Base-by-base conservation (phyloP, 371 early-diverging fungal species). In the Mortierella sp. region DNA sequence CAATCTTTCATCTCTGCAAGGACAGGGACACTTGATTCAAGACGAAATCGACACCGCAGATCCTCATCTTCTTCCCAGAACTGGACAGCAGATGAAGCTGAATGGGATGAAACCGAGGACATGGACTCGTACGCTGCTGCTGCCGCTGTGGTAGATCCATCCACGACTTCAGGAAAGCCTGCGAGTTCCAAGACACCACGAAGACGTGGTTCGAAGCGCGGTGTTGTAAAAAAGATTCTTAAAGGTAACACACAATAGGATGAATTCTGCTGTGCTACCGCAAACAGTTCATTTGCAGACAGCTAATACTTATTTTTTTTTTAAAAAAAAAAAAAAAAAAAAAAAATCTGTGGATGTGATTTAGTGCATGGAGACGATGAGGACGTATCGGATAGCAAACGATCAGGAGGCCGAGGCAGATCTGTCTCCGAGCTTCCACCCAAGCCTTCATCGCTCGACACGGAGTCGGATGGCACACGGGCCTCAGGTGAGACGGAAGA, bases 1-100 rank as follows among this genome's bases (percentile, higher is more conserved):
- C 66, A 79, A 18, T 79, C 80, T 4, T 79, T 79, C 55, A 70
- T 66, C 23, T 79, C 80, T 7, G 70, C 70, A 19, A 57, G 73
- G 25, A 43, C 64, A 29, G 37, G 37, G 37, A 44, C 60, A 6
- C 68, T 72, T 5, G 72, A 72, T 6, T 68, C 72, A 18, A 45
- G 60, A 29, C 59, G 61, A 57, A 72, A 72, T 55, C 50, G 77
- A 46, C 77, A 72, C 43, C 25, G 66, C 25, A 37, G 62, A 60
- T 55, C 68, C 23, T 51, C 71, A 19, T 70, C 64, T 3, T 51
- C 64, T n/a, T 70, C 65, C 7, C 64, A 70, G 23, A 64, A 70
- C 45, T 66, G 66, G 66, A 60, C 51, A 6, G 70, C 60, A 3
- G 69, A 69, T 60, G 74, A 66, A 6, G 70, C 55, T 5, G 55